Base-by-base conservation (phyloP, 2,329 filamentous ascomycete genomes). In the Apiospora rasikravindrae region DNA sequence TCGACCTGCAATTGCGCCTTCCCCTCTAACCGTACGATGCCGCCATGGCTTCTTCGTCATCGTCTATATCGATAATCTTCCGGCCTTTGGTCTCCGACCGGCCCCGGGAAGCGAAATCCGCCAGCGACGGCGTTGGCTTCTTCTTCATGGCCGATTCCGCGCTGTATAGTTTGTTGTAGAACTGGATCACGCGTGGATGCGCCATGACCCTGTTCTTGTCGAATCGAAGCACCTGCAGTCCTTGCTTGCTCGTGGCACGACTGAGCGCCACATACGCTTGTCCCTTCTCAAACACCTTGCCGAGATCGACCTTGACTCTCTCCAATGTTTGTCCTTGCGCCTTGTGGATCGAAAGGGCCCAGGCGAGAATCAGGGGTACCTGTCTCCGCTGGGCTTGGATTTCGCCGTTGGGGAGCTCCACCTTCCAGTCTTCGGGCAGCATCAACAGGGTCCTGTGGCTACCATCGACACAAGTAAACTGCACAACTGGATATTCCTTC, bases 301-400 rank as follows among this genome's bases (percentile, higher is more conserved):
- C 93, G 0, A 99, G 87, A 80, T 99, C 95, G 37, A 99, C 96
- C 79, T 97, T 97, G 73, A 99, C 96, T 69, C 96, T 89, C 79
- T 97, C 95, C 37, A 98, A 85, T 0, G 96, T 98, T 81, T 98
- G 96, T 1, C 96, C 96, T 81, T 98, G 96, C 0, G 96, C 96
- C 83, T 99, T 99, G 86, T 99, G 96, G 73, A 99, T 99, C 0
- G 95, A 98, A 26, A 99, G 84, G 1, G 96, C 96, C 96, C 96
- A 99, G 0, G 96, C 96, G 42, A 99, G 87, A 74, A 99, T 98
- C 69, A 99, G 87, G 0, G 96, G 96, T 1, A 96, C 82, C 77
- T 96, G 94, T 66, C 88, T 88, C 51, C 96, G 93, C 73, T 94
- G 94, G 1, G 96, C 96, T 81, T 98, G 95, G 0, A 98, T 88